phyloP scores from a whole-genome alignment of 1,139 yeast genomes.

The Lodderomyces orthopsilosis region DNA sequence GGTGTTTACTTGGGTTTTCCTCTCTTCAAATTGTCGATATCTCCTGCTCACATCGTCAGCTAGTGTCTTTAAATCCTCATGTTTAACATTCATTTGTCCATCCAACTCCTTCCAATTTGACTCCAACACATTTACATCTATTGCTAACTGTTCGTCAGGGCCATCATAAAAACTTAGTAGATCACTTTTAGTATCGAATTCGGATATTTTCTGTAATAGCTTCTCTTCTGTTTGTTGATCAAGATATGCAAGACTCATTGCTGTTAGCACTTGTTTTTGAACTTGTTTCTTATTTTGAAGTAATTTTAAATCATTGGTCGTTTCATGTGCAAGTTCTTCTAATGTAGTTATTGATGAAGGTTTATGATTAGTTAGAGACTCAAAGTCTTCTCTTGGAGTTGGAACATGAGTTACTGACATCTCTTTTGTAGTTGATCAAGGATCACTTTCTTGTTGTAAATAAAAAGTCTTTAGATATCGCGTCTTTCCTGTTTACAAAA shows the following conservation, averaged over 20 bases:
- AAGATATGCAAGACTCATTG: slow-evolving; percentile 57
- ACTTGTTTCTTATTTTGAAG: slow-evolving; percentile 28
- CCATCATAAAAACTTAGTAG: slow-evolving; percentile 12
- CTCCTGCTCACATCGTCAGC: slow-evolving; percentile 20
- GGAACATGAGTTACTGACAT: background rate
- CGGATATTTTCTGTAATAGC: slow-evolving; percentile 38
- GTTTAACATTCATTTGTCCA: slow-evolving; percentile 17
- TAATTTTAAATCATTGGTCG: slow-evolving; percentile 20
- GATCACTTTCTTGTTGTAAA: no score
- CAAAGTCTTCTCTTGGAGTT: background rate
- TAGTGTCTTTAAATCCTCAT: slow-evolving; percentile 19
- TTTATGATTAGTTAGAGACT: background rate
- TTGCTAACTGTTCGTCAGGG: slow-evolving; percentile 19
- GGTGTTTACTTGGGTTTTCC: slow-evolving; percentile 13
- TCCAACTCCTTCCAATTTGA: slow-evolving; percentile 20
- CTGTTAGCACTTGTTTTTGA: slow-evolving; percentile 42
- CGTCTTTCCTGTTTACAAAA: slow-evolving; percentile 1
- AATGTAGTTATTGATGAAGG: background rate
- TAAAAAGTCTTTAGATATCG: no score
- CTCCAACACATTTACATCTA: slow-evolving; percentile 19
- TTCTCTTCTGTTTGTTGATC: slow-evolving; percentile 69
- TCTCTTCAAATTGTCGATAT: slow-evolving; percentile 16
- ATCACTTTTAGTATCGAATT: background rate
- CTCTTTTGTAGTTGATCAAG: no score
- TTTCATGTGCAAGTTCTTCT: background rate